Conservation (phyloP, 768 basidiomycete species). For the Tephrocybe rancida region DNA sequence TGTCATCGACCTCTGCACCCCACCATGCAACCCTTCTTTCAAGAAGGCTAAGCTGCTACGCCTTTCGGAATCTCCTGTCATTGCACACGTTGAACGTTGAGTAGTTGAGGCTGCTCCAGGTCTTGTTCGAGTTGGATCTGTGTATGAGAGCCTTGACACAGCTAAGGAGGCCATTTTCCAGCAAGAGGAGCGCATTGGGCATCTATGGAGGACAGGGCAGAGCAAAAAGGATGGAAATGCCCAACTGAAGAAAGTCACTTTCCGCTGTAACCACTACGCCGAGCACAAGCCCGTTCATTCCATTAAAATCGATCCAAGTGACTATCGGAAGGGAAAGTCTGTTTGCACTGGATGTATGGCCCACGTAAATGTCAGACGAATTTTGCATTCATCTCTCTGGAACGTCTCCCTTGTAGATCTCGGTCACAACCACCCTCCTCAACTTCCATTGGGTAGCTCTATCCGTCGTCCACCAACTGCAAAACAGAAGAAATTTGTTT, state of each 20-base stretch:
- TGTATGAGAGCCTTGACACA: background rate
- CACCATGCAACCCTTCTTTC: too few species aligned
- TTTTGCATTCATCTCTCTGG: slow-evolving; percentile 15
- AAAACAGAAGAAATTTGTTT: slow-evolving; percentile 15
- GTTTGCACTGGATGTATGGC: slow-evolving; percentile 22
- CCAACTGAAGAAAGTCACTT: slow-evolving; percentile 15
- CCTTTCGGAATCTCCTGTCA: too few species aligned
- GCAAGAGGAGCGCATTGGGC: slow-evolving; percentile 10
- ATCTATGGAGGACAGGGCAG: slow-evolving; percentile 19
- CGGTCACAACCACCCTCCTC: slow-evolving; percentile 25
- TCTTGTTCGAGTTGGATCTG: background rate
- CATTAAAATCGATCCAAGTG: slow-evolving; percentile 17
- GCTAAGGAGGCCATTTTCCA: slow-evolving; percentile 17
- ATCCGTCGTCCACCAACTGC: slow-evolving; percentile 14
- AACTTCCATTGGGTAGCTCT: slow-evolving; percentile 18
- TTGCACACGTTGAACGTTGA: background rate
- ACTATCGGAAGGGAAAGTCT: slow-evolving; percentile 20
- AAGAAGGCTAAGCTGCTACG: too few species aligned
- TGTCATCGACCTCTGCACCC: too few species aligned
- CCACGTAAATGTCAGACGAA: slow-evolving; percentile 22
- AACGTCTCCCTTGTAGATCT: slow-evolving; percentile 17
- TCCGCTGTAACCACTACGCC: slow-evolving; percentile 20
- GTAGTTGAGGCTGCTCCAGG: background rate
- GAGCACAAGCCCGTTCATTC: slow-evolving; percentile 12
- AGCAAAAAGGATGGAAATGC: slow-evolving; percentile 9